Evolutionary conservation across 768 basidiomycete genomes (phyloP).

Genomic region (Kwoniella botswanensis): DNA sequence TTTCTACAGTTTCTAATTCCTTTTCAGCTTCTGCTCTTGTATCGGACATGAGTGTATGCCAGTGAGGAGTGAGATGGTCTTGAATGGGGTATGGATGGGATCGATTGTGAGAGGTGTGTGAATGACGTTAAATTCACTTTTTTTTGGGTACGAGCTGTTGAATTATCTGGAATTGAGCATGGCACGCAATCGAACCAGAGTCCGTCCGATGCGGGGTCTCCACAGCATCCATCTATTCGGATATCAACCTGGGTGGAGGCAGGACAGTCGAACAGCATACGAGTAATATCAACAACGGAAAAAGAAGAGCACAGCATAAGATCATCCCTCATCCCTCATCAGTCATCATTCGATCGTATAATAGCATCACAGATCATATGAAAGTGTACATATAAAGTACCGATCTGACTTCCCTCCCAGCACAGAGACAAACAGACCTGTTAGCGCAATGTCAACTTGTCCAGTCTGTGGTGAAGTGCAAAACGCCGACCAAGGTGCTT

Average conservation of each 20-base stretch:
- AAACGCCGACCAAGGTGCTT: slow-evolving; percentile 38
- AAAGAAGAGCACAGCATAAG: neutral
- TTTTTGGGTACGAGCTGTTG: neutral
- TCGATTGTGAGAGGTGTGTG: neutral
- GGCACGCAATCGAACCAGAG: neutral
- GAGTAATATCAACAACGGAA: neutral
- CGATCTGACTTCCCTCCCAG: neutral
- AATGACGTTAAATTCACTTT: slow-evolving; percentile 12
- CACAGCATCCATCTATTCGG: neutral
- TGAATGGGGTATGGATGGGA: neutral
- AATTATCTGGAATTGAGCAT: slow-evolving; percentile 11
- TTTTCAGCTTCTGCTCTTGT: slow-evolving; percentile 43
- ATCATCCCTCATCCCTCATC: neutral
- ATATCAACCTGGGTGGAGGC: neutral
- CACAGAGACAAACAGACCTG: neutral
- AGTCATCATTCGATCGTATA: neutral
- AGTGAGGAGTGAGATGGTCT: neutral
- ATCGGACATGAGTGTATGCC: slow-evolving; percentile 40
- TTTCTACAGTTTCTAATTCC: slow-evolving; percentile 37
- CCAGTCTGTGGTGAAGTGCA: slow-evolving; percentile 38
- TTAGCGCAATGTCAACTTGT: slow-evolving; percentile 29
- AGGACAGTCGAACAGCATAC: neutral
- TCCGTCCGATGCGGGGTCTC: neutral
- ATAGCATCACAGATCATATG: neutral
- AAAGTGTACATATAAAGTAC: no score